Conservation (phyloP, 2,329 filamentous ascomycete species). For the Calonectria hawksworthii region DNA sequence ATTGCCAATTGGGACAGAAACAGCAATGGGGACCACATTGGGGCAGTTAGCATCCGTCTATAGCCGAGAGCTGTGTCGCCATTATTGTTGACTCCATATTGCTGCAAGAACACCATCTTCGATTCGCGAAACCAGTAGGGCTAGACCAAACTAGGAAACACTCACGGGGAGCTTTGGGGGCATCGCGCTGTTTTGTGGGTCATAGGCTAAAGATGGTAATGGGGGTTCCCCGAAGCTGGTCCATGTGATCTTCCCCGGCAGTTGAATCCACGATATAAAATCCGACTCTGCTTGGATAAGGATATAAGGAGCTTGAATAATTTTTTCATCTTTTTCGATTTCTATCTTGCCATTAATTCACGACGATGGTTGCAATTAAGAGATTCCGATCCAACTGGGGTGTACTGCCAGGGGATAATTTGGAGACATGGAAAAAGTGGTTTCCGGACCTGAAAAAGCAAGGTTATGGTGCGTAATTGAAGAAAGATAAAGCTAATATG, state of each 20-base stretch:
- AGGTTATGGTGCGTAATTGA: background rate
- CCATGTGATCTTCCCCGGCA: background rate
- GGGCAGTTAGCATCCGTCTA: background rate
- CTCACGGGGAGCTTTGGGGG: background rate
- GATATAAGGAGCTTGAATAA: too few species aligned
- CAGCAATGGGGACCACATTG: background rate
- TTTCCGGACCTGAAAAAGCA: background rate
- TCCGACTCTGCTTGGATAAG: background rate
- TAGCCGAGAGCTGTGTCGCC: background rate
- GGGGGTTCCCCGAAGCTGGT: background rate
- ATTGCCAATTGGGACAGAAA: background rate
- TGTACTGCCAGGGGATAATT: background rate
- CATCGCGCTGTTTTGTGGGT: background rate
- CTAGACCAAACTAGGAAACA: background rate
- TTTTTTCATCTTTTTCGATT: background rate
- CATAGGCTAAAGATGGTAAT: background rate
- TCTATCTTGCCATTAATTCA: too few species aligned
- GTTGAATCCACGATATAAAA: background rate
- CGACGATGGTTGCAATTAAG: background rate
- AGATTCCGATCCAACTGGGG: background rate
- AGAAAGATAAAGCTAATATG: background rate
- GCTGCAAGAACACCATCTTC: background rate
- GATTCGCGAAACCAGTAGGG: background rate
- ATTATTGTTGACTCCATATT: background rate
- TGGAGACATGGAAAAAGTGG: slow-evolving; percentile 2